phyloP scores from a whole-genome alignment of 306 rosid genomes.

The Fagus crenata region DNA sequence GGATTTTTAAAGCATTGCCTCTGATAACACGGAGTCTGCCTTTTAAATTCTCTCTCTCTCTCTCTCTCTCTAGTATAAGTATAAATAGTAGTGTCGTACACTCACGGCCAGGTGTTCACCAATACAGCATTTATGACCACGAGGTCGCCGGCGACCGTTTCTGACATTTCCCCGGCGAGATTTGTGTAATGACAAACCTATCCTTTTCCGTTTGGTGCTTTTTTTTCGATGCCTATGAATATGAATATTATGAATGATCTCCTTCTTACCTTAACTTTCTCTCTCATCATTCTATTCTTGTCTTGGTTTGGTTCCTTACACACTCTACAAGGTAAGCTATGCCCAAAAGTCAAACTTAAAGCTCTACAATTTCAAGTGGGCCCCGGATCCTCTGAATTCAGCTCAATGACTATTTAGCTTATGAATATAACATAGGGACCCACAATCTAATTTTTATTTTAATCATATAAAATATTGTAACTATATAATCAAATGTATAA shows the following conservation, averaged over 20 bases:
- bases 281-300: slow-evolving; percentile 16
- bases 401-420: background rate
- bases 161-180: slow-evolving; percentile 16
- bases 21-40: slow-evolving; percentile 10
- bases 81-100: slow-evolving; percentile 23
- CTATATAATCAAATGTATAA: too few species aligned
- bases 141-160: slow-evolving; percentile 17
- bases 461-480: background rate
- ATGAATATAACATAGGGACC: background rate
- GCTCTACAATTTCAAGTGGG: slow-evolving; percentile 12
- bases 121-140: slow-evolving; percentile 36
- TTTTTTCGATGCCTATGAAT: background rate
- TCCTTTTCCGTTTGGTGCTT: slow-evolving; percentile 27
- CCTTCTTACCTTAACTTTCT: background rate
- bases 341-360: slow-evolving; percentile 52
- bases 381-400: slow-evolving; percentile 18
- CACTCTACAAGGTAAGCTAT: slow-evolving; percentile 1
- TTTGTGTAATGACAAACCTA: slow-evolving; percentile 21
- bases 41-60: slow-evolving; percentile 7
- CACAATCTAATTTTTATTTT: background rate
- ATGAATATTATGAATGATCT: too few species aligned
- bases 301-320: slow-evolving; percentile 22
- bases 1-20: slow-evolving; percentile 56
- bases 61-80: slow-evolving; percentile 29
- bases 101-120: slow-evolving; percentile 43